Percentiles rank a stretch among this genome's conserved stretches.
phyloP scores from a whole-genome alignment of 768 basidiomycete genomes.

The Multifurca ochricompacta region DNA sequence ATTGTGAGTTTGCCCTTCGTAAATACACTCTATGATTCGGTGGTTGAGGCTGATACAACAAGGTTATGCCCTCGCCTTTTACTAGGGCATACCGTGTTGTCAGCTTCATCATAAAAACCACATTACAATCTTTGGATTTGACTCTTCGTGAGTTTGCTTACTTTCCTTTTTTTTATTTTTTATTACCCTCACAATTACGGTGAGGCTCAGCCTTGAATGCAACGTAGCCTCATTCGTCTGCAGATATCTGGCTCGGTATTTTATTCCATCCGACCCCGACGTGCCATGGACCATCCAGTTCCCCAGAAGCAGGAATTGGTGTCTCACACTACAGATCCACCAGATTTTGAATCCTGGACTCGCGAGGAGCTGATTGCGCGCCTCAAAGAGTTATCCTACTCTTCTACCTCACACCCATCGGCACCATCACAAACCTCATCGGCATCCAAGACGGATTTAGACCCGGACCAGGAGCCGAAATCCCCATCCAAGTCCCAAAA shows the following conservation, averaged over 20 bases:
- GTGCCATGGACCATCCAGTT: neutral
- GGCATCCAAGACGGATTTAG: conserved; percentile 6
- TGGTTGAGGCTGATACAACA: conserved; percentile 13
- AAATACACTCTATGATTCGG: neutral
- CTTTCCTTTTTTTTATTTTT: neutral
- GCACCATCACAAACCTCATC: conserved; percentile 7
- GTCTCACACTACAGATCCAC: neutral
- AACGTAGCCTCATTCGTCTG: neutral
- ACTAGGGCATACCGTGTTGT: conserved; percentile 59
- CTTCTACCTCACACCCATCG: conserved; percentile 24
- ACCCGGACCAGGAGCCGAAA: conserved; percentile 16
- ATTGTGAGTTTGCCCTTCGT: neutral
- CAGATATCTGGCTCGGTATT: neutral
- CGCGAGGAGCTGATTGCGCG: conserved; percentile 66
- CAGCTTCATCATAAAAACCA: conserved; percentile 23
- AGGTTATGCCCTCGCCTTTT: conserved; percentile 59
- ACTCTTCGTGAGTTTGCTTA: conserved; percentile 19
- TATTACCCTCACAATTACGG: neutral
- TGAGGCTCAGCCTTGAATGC: neutral
- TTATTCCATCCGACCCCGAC: conserved; percentile 3
- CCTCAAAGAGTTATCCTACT: conserved; percentile 38
- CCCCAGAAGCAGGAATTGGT: neutral
- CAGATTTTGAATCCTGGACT: conserved; percentile 47
- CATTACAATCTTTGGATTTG: conserved; percentile 16
- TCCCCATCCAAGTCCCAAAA: conserved; percentile 3